A percentile compares a stretch with the other conserved stretches of the same genome.
These are phyloP conservation scores for Penicillium fuscoglaucum DNA, from an alignment of 2,329 filamentous ascomycete genomes.

Conservation along the genomic window DNA sequence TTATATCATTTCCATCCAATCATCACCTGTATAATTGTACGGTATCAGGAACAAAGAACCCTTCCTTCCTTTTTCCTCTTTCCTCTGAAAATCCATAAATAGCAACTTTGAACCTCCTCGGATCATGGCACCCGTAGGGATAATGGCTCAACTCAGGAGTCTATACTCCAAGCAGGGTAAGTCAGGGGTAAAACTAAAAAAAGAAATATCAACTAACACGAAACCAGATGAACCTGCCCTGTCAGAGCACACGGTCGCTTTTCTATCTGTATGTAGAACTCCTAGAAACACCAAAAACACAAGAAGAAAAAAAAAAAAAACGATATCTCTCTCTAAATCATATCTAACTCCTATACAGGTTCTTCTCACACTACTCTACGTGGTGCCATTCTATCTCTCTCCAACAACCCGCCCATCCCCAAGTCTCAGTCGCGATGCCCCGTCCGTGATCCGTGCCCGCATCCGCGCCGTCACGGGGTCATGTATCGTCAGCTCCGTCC, in stretches of 20 bases:
- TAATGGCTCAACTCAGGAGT: constrained; percentile 35
- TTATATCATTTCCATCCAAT: constrained; percentile 2
- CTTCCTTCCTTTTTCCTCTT: neutral
- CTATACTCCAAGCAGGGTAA: constrained; percentile 37
- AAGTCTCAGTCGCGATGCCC: constrained; percentile 78
- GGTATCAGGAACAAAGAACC: constrained; percentile 15
- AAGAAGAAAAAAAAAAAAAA: neutral
- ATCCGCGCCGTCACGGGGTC: constrained; percentile 77
- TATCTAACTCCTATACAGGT: constrained; percentile 51
- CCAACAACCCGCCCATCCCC: constrained; percentile 75
- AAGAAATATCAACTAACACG: constrained; percentile 13
- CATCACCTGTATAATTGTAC: neutral
- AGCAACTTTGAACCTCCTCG: neutral
- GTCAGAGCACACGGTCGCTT: constrained; percentile 37
- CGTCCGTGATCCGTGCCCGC: constrained; percentile 82
- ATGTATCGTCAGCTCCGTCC: constrained; percentile 65
- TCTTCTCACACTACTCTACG: constrained; percentile 83
- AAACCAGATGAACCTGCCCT: constrained; percentile 39
- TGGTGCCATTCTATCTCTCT: constrained; percentile 86
- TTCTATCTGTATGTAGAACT: constrained; percentile 40
- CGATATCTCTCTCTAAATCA: neutral
- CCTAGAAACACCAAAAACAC: constrained; percentile 8
- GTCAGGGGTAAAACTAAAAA: constrained; percentile 1
- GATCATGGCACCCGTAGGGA: constrained; percentile 36
- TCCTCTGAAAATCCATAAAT: constrained; percentile 1